Evolutionary conservation across 768 basidiomycete genomes (phyloP).

Genomic region (Macrocybe gigantea): DNA sequence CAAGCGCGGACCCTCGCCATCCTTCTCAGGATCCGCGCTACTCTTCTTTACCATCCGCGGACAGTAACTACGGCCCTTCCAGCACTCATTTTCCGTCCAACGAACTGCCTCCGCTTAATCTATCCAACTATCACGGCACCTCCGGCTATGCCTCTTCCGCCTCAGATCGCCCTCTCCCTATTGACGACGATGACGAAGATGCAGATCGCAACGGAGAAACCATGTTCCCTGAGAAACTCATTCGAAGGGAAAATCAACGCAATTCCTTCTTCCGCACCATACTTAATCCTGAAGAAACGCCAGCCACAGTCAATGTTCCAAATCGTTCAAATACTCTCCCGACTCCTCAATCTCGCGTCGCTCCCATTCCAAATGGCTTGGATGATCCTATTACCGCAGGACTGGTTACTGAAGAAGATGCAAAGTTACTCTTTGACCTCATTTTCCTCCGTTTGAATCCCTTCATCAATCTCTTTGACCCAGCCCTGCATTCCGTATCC

Average conservation of each 20-base stretch:
- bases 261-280: conserved; percentile 83
- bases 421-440: conserved; percentile 67
- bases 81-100: conserved; percentile 35
- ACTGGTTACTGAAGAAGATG: conserved; percentile 64
- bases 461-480: conserved; percentile 86
- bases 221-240: conserved; percentile 71
- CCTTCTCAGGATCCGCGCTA: conserved; percentile 23
- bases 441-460: conserved; percentile 84
- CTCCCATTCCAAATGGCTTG: conserved; percentile 31
- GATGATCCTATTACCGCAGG: conserved; percentile 71
- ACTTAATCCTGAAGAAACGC: conserved; percentile 62
- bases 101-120: conserved; percentile 44
- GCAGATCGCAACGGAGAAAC: conserved; percentile 54
- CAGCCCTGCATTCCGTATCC: conserved; percentile 70
- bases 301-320: conserved; percentile 24
- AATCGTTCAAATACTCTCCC: conserved; percentile 33
- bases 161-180: conserved; percentile 27
- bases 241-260: conserved; percentile 62
- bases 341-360: conserved; percentile 30
- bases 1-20: conserved; percentile 24
- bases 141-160: conserved; percentile 31
- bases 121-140: conserved; percentile 26
- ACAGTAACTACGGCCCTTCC: conserved; percentile 26
- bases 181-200: conserved; percentile 65
- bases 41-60: conserved; percentile 21